Evolutionary conservation across 768 basidiomycete species (phyloP).

Genomic region (Macrocybe gigantea): DNA sequence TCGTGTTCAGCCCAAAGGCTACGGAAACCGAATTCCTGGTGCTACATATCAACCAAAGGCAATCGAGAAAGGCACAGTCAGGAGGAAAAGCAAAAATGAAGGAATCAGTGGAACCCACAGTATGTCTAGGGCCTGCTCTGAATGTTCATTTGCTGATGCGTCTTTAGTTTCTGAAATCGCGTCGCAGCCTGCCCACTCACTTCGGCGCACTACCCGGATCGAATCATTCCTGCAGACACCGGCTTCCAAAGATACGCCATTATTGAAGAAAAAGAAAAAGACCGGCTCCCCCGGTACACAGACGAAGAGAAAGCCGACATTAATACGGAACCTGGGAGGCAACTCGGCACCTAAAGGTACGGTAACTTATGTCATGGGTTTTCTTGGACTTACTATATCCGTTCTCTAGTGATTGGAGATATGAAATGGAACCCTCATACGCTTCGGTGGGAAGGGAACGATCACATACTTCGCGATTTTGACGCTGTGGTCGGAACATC

Average conservation of each 20-base stretch:
- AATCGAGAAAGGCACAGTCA: conserved; percentile 48
- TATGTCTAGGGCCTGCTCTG: conserved; percentile 18
- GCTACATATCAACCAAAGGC: conserved; percentile 40
- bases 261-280: conserved; percentile 47
- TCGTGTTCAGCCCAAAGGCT: conserved; percentile 68
- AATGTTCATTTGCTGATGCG: conserved; percentile 3
- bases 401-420: conserved; percentile 75
- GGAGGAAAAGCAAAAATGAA: conserved; percentile 50
- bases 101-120: conserved; percentile 36
- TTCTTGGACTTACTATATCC: conserved; percentile 9
- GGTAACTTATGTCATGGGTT: conserved; percentile 12
- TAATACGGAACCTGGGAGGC: conserved; percentile 81
- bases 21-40: conserved; percentile 57
- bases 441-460: conserved; percentile 97
- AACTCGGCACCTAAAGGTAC: conserved; percentile 66
- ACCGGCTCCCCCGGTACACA: conserved; percentile 37
- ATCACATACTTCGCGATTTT: conserved; percentile 85
- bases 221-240: conserved; percentile 39
- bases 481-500: conserved; percentile 79
- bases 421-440: conserved; percentile 96
- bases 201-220: conserved; percentile 52
- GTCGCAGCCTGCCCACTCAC: conserved; percentile 41
- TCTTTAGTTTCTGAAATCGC: conserved; percentile 22
- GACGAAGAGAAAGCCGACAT: conserved; percentile 72
- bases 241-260: not conserved